Evolutionary conservation across 805 yeast genomes (phyloP).

Genomic region (Wickerhamomyces xylosicus): DNA sequence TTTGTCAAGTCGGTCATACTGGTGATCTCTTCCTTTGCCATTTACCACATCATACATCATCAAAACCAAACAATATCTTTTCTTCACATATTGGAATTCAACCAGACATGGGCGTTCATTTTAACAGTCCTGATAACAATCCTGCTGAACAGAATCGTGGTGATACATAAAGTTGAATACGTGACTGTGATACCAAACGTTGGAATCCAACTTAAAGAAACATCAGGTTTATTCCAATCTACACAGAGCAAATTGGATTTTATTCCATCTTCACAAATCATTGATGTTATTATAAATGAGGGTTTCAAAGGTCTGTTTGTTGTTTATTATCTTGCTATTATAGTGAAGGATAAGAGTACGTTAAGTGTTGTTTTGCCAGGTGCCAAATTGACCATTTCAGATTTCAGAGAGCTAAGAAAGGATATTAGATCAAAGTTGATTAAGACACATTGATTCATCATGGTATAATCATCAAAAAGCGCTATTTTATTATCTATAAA

Average conservation of each 20-base stretch:
- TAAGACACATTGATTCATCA: too few relatives aligned
- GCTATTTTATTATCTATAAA: too few relatives aligned
- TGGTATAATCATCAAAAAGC: too few relatives aligned
- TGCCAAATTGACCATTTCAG: constrained; percentile 5
- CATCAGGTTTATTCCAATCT: constrained; percentile 18
- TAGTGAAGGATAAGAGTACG: constrained; percentile 30
- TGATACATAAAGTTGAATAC: not conserved
- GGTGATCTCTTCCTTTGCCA: too few relatives aligned
- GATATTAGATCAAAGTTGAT: constrained; percentile 2
- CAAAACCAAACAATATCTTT: too few relatives aligned
- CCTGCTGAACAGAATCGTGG: not conserved
- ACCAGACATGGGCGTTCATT: not conserved
- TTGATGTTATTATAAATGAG: constrained; percentile 65
- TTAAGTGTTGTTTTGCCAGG: constrained; percentile 22
- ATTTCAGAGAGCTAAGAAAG: constrained; percentile 7
- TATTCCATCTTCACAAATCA: constrained; percentile 44
- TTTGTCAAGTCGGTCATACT: too few relatives aligned
- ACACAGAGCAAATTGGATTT: constrained; percentile 26
- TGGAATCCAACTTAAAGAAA: constrained; percentile 35
- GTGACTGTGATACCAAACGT: constrained; percentile 9
- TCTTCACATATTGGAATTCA: not conserved
- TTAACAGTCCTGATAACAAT: not conserved
- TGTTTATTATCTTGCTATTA: constrained; percentile 49
- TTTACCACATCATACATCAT: not conserved
- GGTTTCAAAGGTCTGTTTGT: constrained; percentile 64